Conservation (phyloP, 1,284 basidiomycete species). For the Butyriboletus appendiculatus region DNA sequence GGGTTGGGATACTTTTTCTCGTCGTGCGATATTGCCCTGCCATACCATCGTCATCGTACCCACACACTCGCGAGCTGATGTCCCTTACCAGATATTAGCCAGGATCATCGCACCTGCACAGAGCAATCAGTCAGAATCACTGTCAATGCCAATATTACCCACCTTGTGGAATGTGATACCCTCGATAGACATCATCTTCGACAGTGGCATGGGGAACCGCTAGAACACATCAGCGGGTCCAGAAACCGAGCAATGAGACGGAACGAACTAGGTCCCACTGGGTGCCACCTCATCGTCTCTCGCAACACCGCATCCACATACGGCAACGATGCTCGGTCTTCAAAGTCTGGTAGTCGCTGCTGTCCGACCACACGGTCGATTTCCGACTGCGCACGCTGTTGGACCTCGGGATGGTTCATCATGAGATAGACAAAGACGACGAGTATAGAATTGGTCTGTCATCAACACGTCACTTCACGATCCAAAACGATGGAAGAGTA, state of each 20-base stretch:
- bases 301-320: constrained; percentile 41
- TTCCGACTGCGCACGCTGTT: constrained; percentile 39
- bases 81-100: constrained; percentile 20
- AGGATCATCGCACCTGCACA: constrained; percentile 11
- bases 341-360: constrained; percentile 41
- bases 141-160: not conserved
- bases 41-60: not conserved
- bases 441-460: constrained; percentile 17
- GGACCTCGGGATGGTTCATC: constrained; percentile 37
- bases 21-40: constrained; percentile 27
- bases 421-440: constrained; percentile 36
- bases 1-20: constrained; percentile 21
- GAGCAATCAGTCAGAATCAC: not conserved
- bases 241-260: not conserved
- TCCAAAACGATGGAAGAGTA: not conserved
- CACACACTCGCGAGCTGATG: not conserved
- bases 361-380: constrained; percentile 40
- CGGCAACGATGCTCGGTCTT: constrained; percentile 38
- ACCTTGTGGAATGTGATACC: constrained; percentile 26
- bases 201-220: constrained; percentile 17
- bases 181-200: constrained; percentile 27
- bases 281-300: constrained; percentile 35
- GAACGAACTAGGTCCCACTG: constrained; percentile 19
- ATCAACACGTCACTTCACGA: not conserved
- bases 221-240: not conserved